These are phyloP conservation scores for Phytophthora melonis DNA, from an alignment of 352 stramenopile species.

Conservation along the genomic window DNA sequence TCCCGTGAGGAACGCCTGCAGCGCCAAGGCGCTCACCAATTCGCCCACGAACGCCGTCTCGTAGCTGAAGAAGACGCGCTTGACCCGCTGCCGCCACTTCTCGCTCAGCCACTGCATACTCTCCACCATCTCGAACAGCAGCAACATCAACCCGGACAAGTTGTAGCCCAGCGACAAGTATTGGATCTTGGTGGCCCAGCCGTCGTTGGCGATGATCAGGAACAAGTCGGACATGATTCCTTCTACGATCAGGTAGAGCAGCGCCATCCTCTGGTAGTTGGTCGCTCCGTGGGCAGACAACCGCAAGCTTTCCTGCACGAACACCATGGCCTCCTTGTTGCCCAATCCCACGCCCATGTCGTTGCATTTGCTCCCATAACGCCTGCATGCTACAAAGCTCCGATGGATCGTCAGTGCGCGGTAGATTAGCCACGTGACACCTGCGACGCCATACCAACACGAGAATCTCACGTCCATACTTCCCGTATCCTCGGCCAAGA, in stretches of 20 bases:
- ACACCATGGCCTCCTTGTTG: slow-evolving; percentile 4
- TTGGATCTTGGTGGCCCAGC: background rate
- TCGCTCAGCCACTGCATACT: background rate
- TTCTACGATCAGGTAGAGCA: slow-evolving; percentile 29
- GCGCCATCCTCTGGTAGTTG: slow-evolving; percentile 6
- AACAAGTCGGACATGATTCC: slow-evolving; percentile 17
- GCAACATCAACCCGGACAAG: background rate
- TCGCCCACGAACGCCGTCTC: slow-evolving; percentile 15
- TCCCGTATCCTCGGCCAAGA: slow-evolving; percentile 6
- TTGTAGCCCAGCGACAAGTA: background rate
- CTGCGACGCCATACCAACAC: slow-evolving; percentile 4
- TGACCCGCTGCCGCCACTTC: background rate
- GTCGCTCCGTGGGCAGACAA: background rate
- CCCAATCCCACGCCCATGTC: background rate
- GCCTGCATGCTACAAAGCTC: background rate
- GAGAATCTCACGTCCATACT: background rate
- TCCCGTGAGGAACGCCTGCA: slow-evolving; percentile 7
- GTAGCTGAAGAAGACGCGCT: slow-evolving; percentile 17
- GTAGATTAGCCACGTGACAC: background rate
- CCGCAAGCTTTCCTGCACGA: slow-evolving; percentile 13
- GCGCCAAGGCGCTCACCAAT: background rate
- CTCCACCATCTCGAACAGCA: slow-evolving; percentile 16
- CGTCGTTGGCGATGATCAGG: slow-evolving; percentile 15
- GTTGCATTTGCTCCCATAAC: background rate
- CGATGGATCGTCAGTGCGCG: slow-evolving; percentile 1